A percentile compares a stretch with the other conserved stretches of the same genome.
These are phyloP conservation scores for Anisodus tanguticus DNA, from an alignment of 257 asterid species.

Conservation along the genomic window DNA sequence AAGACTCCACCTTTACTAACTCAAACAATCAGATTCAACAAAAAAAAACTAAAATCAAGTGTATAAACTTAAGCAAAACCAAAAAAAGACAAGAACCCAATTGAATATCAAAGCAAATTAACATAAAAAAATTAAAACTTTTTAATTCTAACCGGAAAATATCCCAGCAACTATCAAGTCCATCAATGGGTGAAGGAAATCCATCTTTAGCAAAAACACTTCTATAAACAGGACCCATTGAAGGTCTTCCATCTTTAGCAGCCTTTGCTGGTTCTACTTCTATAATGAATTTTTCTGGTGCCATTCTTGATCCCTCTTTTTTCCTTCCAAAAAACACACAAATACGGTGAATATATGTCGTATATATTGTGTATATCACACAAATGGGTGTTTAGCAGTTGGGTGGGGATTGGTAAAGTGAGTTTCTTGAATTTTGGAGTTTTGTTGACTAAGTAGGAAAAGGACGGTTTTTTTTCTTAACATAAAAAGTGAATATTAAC, in stretches of 20 bases:
- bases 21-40: neutral
- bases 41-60: neutral
- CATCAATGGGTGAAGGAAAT: slow-evolving; percentile 70
- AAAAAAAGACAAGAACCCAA: slow-evolving; percentile 20
- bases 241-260: slow-evolving; percentile 70
- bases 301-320: slow-evolving; percentile 46
- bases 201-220: slow-evolving; percentile 77
- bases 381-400: neutral
- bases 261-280: slow-evolving; percentile 79
- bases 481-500: neutral
- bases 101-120: slow-evolving; percentile 8
- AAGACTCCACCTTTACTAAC: slow-evolving; percentile 2
- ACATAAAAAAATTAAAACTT: neutral
- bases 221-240: slow-evolving; percentile 87
- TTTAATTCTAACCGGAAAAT: slow-evolving; percentile 70
- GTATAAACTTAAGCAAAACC: neutral
- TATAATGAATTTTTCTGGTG: slow-evolving; percentile 46
- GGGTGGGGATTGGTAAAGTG: neutral
- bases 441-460: neutral
- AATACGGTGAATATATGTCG: neutral
- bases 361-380: neutral
- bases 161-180: slow-evolving; percentile 88
- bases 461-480: neutral
- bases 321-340: neutral
- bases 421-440: slow-evolving; percentile 7